phyloP scores from a whole-genome alignment of 192 early-diverging fungal genomes.

The Podila verticillata region DNA sequence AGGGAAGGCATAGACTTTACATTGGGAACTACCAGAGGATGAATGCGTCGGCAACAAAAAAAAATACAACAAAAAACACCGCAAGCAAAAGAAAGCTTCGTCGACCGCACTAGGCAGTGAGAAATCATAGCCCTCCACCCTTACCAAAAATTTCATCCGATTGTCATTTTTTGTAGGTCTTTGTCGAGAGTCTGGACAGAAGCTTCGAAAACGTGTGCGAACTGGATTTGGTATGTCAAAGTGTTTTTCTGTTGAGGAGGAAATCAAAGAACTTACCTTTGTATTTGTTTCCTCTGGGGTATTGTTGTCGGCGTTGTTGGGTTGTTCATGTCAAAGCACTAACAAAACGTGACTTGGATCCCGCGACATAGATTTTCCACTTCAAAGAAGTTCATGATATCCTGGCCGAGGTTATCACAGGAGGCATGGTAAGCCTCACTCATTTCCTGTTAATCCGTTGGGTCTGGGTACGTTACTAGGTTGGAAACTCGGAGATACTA shows the following conservation, averaged over 20 bases:
- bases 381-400: constrained; percentile 91
- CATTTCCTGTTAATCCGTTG: not conserved
- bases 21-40: too few species aligned
- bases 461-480: not conserved
- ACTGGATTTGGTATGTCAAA: constrained; percentile 80
- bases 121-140: too few species aligned
- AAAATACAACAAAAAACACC: too few species aligned
- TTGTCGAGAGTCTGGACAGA: constrained; percentile 94
- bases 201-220: constrained; percentile 98
- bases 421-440: constrained; percentile 77
- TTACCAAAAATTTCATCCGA: not conserved
- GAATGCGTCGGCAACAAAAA: too few species aligned
- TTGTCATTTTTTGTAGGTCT: constrained; percentile 69
- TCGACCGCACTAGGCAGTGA: too few species aligned
- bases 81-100: too few species aligned
- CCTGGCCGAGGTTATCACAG: constrained; percentile 87
- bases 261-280: not conserved
- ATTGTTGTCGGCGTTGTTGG: too few species aligned
- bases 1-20: too few species aligned
- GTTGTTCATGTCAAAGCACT: not conserved
- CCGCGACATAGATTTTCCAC: constrained; percentile 86
- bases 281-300: not conserved
- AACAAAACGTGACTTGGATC: not conserved
- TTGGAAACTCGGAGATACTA: not conserved
- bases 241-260: not conserved